Evolutionary conservation across 2,329 filamentous ascomycete species (phyloP), one percentile per base, ranked within the genome.

Genomic region (Raffaelea arxii): DNA sequence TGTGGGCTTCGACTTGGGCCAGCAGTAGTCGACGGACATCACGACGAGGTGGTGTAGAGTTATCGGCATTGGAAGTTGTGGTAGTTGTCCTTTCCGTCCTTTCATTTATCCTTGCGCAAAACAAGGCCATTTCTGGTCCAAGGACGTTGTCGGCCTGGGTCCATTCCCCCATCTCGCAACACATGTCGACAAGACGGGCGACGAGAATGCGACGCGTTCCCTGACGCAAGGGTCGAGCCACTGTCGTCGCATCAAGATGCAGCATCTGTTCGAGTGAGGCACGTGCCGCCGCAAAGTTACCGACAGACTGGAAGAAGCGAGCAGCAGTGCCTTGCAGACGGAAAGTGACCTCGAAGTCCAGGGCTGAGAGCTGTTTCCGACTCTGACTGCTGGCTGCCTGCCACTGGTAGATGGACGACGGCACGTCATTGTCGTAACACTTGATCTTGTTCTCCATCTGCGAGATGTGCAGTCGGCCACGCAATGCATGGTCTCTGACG

Each of bases 361-460:
- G 41, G 4, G 46, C 11, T 4, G 46, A 47, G 5, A 35, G 19
- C 11, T 40, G 46, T n/a, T n/a, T n/a, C n/a, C n/a, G n/a, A n/a
- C n/a, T n/a, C n/a, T n/a, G n/a, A n/a, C n/a, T n/a, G 16, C 14
- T 7, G 1, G 10, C 4, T 1, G 46, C 41, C 12, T 40, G 21
- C 41, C 41, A 47, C 19, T 43, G n/a, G 41, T 47, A 47, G 16
- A 47, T 30, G 35, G 35, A 25, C n/a, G 35, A 43, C 1, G 41
- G 19, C 16, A 47, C 46, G 23, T 47, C 46, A 3, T 11, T 35
- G 25, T 47, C 46, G 35, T 47, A 43, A 21, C 40, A 25, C 35
- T 40, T 43, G 32, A 47, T 43, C 41, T 47, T 47, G 24, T 43
- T 47, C 21, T 47, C 46, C 9, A 47, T 32, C 16, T 43, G 46